These are phyloP conservation scores for Rubroshorea leprosula DNA, from an alignment of 345 rosid species.

Conservation along the genomic window DNA sequence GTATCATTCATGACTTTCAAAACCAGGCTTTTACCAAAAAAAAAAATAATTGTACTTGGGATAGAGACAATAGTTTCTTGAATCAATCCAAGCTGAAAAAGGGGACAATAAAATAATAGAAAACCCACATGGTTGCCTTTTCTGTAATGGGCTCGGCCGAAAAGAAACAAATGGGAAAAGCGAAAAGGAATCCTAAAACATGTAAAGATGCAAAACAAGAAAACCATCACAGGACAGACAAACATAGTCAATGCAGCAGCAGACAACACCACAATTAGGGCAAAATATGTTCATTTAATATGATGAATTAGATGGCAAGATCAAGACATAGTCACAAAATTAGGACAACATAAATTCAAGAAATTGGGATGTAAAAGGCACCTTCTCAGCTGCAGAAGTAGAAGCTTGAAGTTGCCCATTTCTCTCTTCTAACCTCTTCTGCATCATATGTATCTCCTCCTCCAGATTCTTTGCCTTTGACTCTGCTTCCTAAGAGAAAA, in stretches of 20 bases:
- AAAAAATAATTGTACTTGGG: too few relatives aligned
- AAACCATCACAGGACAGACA: background rate
- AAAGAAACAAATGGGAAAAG: background rate
- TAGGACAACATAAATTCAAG: background rate
- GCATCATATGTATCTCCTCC: conserved; percentile 42
- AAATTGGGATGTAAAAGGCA: conserved; percentile 17
- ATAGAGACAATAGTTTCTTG: background rate
- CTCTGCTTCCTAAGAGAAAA: conserved; percentile 61
- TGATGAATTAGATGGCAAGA: conserved; percentile 9
- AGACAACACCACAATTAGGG: background rate
- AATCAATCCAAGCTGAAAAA: background rate
- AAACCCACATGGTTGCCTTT: background rate
- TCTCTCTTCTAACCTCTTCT: conserved; percentile 49
- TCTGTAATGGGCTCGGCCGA: background rate
- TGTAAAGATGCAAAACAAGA: background rate
- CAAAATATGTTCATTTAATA: background rate
- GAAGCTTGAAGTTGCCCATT: conserved; percentile 59
- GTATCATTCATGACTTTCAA: background rate
- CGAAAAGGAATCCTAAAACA: background rate
- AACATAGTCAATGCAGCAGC: background rate
- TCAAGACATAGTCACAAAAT: background rate
- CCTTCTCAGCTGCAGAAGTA: conserved; percentile 68
- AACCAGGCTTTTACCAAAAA: too few relatives aligned
- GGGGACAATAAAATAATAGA: background rate
- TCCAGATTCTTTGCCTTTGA: conserved; percentile 61